phyloP scores from a whole-genome alignment of 148 eudicot genomes.

The Chenopodium berlandieri region DNA sequence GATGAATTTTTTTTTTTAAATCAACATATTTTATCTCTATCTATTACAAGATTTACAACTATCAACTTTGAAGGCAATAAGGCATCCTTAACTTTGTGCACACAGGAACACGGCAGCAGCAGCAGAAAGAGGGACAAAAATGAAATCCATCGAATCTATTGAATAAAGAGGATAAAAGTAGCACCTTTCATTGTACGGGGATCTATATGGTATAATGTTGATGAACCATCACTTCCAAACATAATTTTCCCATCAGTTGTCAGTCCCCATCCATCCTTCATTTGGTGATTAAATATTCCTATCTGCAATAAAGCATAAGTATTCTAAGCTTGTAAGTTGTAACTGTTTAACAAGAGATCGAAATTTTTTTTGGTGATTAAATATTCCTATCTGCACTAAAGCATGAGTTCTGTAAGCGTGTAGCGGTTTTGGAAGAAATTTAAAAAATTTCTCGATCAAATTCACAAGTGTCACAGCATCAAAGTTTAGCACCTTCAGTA shows the following conservation, averaged over 20 bases:
- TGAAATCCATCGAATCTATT: not conserved
- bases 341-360: too few species aligned
- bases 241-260: conserved; percentile 81
- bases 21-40: not conserved
- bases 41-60: too few species aligned
- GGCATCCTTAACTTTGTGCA: not conserved
- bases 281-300: conserved; percentile 58
- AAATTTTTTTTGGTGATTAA: conserved; percentile 45
- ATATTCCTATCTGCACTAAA: conserved; percentile 52
- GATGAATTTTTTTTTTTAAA: not conserved
- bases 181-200: conserved; percentile 73
- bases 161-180: not conserved
- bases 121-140: not conserved
- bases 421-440: too few species aligned
- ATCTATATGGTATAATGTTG: conserved; percentile 75
- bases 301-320: conserved; percentile 41
- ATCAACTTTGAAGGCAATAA: not conserved
- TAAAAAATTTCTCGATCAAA: too few species aligned
- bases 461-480: not conserved
- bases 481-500: not conserved
- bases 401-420: not conserved
- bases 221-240: conserved; percentile 90
- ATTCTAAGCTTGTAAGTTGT: not conserved
- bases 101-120: not conserved
- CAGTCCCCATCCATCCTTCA: conserved; percentile 97